Percentiles rank a stretch among this genome's conserved stretches.
Evolutionary conservation across 345 rosid genomes (phyloP).

Genomic region (Eucalyptus cladocalyx): DNA sequence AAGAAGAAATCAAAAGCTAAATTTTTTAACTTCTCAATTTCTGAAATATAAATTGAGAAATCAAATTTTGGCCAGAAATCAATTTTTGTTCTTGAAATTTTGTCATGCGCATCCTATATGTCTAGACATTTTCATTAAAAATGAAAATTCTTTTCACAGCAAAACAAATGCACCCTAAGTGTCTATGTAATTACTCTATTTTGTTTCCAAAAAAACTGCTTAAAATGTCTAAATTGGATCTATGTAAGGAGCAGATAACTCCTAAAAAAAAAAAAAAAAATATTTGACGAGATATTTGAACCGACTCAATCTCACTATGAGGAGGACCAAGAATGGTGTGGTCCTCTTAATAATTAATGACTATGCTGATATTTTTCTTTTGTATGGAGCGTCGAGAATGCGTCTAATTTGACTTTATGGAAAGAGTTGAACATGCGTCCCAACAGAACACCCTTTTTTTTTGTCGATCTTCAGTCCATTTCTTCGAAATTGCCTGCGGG

Average conservation of each 20-base stretch:
- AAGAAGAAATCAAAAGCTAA: too few relatives aligned
- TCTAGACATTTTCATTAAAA: accelerated
- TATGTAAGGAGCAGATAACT: not conserved
- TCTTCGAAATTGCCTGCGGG: not conserved
- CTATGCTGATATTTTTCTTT: not conserved
- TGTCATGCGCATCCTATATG: too few relatives aligned
- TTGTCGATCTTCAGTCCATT: not conserved
- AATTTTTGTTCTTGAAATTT: too few relatives aligned
- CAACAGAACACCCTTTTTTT: not conserved
- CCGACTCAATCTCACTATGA: not conserved
- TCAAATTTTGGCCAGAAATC: too few relatives aligned
- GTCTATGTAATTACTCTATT: not conserved
- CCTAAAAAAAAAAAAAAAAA: not conserved
- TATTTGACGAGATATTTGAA: not conserved
- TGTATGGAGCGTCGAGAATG: not conserved
- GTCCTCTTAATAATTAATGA: not conserved
- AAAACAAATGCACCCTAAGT: not conserved
- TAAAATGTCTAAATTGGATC: not conserved
- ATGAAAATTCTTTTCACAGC: not conserved
- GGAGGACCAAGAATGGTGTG: not conserved
- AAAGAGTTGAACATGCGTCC: not conserved
- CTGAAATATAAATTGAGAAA: too few relatives aligned
- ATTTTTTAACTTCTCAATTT: too few relatives aligned
- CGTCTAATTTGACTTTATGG: not conserved
- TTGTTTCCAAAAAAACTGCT: not conserved